These are phyloP conservation scores for Fusarium virguliforme DNA, from an alignment of 2,329 filamentous ascomycete genomes.

Conservation along the genomic window DNA sequence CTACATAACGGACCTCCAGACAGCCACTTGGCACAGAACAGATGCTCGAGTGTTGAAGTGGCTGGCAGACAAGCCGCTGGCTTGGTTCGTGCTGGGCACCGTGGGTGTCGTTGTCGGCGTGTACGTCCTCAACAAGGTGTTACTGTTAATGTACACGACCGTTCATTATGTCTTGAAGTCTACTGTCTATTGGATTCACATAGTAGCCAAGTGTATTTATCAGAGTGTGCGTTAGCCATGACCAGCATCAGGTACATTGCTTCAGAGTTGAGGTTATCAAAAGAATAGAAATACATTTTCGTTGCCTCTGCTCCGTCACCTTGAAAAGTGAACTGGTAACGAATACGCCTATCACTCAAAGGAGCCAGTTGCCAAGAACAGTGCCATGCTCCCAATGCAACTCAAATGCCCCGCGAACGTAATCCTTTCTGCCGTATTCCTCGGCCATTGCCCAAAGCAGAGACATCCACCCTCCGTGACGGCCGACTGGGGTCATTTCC, in stretches of 20 bases:
- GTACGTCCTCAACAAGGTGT: not conserved
- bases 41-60: constrained; percentile 65
- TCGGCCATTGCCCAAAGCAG: no score
- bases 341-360: not conserved
- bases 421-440: no score
- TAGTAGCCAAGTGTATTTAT: not conserved
- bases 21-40: constrained; percentile 62
- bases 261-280: not conserved
- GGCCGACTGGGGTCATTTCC: not conserved
- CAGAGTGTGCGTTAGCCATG: not conserved
- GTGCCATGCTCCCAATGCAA: no score
- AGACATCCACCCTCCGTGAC: not conserved
- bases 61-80: constrained; percentile 58
- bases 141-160: not conserved
- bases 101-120: not conserved
- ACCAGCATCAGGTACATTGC: not conserved
- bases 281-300: not conserved
- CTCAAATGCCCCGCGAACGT: no score
- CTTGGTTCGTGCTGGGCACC: not conserved
- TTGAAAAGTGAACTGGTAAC: not conserved
- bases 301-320: no score
- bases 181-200: not conserved
- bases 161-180: not conserved
- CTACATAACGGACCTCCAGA: constrained; percentile 56
- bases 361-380: not conserved